phyloP scores from a whole-genome alignment of 805 yeast species.

The Blastobotrys chiropterorum region DNA sequence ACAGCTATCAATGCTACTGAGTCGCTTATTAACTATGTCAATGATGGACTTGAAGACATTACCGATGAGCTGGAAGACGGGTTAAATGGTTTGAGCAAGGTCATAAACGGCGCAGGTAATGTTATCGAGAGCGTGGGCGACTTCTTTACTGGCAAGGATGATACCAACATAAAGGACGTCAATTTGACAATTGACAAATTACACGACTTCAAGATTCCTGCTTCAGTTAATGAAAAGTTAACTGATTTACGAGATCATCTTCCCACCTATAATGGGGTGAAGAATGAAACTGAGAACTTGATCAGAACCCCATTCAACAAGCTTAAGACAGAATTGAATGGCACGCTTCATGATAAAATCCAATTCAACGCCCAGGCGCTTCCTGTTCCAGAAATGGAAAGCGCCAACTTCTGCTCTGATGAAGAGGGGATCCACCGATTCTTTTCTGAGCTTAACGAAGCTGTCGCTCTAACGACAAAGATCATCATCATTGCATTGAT shows the following conservation, averaged over 20 bases:
- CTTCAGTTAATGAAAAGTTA: slow-evolving; percentile 53
- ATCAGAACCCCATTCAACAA: slow-evolving; percentile 56
- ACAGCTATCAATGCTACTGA: slow-evolving; percentile 72
- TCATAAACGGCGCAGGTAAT: slow-evolving; percentile 50
- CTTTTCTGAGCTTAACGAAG: neutral
- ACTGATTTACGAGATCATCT: slow-evolving; percentile 44
- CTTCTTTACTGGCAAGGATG: slow-evolving; percentile 46
- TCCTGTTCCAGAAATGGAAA: neutral
- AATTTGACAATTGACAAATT: slow-evolving; percentile 53
- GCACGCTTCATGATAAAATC: neutral
- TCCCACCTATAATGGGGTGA: slow-evolving; percentile 62
- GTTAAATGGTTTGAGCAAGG: slow-evolving; percentile 49
- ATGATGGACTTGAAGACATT: slow-evolving; percentile 48
- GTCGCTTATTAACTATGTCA: slow-evolving; percentile 51
- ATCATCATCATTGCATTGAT: neutral
- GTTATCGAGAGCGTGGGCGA: slow-evolving; percentile 48
- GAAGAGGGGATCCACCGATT: neutral
- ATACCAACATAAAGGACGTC: slow-evolving; percentile 38
- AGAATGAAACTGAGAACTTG: slow-evolving; percentile 48
- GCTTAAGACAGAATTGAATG: slow-evolving; percentile 28
- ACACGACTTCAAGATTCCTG: slow-evolving; percentile 57
- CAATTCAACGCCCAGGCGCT: neutral
- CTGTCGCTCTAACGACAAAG: neutral
- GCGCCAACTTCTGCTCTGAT: neutral
- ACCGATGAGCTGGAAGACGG: slow-evolving; percentile 63